Percentiles rank a stretch among this genome's conserved stretches.
Conservation (phyloP, 2,329 filamentous ascomycete genomes). For the Xylaria sp. region DNA sequence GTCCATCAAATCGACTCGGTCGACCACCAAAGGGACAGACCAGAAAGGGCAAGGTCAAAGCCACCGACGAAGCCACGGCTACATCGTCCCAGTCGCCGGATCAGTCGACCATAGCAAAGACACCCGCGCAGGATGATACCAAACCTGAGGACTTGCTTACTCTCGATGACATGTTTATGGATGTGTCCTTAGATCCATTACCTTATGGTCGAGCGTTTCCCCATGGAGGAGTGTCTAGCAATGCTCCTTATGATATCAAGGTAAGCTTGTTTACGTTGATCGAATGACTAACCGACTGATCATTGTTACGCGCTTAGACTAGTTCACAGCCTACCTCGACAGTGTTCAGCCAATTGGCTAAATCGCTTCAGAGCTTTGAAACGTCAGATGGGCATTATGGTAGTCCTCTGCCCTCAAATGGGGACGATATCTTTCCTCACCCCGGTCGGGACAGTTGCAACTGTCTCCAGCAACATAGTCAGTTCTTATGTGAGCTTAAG, state of each 20-base stretch:
- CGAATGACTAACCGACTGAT: slow-evolving; percentile 3
- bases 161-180: slow-evolving; percentile 23
- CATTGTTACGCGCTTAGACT: too few species aligned
- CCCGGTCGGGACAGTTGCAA: neutral
- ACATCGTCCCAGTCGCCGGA: neutral
- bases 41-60: slow-evolving; percentile 9
- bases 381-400: neutral
- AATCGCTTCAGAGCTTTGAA: neutral
- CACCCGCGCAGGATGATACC: neutral
- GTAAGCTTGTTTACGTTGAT: slow-evolving; percentile 3
- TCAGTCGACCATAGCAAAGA: neutral
- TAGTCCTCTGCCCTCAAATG: neutral
- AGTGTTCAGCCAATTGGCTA: slow-evolving; percentile 3
- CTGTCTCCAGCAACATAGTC: slow-evolving; percentile 15
- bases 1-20: slow-evolving; percentile 18
- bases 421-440: neutral
- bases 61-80: neutral
- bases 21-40: slow-evolving; percentile 16
- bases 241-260: neutral
- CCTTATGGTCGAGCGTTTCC: slow-evolving; percentile 2
- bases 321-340: neutral
- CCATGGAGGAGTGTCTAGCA: neutral
- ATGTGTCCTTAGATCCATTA: slow-evolving; percentile 3
- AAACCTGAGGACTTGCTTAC: slow-evolving; percentile 9
- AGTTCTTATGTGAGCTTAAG: slow-evolving; percentile 20